These are phyloP conservation scores for Myriosclerotinia duriaeana DNA, from an alignment of 2,329 filamentous ascomycete species.

Conservation along the genomic window DNA sequence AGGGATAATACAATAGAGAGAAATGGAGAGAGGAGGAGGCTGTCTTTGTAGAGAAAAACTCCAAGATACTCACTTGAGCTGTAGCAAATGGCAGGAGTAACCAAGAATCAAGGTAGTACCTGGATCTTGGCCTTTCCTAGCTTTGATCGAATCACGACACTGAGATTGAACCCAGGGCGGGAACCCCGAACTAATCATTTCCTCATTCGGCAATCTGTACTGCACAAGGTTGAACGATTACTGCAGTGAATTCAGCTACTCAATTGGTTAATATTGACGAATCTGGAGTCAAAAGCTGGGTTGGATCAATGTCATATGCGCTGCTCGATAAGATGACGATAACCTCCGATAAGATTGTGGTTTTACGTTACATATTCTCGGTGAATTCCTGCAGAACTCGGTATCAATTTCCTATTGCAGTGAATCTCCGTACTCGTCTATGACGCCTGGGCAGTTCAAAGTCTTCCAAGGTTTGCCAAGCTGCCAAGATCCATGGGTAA, in stretches of 20 bases:
- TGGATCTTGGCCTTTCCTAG: constrained; percentile 7
- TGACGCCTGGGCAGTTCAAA: too few species aligned
- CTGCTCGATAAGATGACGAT: constrained; percentile 8
- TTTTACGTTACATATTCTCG: constrained; percentile 6
- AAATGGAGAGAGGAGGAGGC: background rate
- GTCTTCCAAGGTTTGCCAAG: background rate
- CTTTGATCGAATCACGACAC: constrained; percentile 8
- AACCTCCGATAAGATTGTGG: background rate
- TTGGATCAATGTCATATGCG: background rate
- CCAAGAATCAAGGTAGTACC: background rate
- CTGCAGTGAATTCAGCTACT: background rate
- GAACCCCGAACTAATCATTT: constrained; percentile 8
- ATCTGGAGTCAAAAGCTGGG: background rate
- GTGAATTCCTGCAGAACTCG: background rate
- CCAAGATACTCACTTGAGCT: background rate
- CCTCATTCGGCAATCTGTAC: background rate
- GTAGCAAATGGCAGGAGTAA: background rate
- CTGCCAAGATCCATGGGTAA: background rate
- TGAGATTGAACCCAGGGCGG: background rate
- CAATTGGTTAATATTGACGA: background rate
- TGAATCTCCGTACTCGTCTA: too few species aligned
- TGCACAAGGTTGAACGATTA: background rate
- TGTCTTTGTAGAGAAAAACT: background rate
- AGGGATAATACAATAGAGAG: too few species aligned
- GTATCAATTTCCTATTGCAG: background rate